These are phyloP conservation scores for Diplodia corticola DNA, from an alignment of 2,329 filamentous ascomycete species.

Conservation along the genomic window DNA sequence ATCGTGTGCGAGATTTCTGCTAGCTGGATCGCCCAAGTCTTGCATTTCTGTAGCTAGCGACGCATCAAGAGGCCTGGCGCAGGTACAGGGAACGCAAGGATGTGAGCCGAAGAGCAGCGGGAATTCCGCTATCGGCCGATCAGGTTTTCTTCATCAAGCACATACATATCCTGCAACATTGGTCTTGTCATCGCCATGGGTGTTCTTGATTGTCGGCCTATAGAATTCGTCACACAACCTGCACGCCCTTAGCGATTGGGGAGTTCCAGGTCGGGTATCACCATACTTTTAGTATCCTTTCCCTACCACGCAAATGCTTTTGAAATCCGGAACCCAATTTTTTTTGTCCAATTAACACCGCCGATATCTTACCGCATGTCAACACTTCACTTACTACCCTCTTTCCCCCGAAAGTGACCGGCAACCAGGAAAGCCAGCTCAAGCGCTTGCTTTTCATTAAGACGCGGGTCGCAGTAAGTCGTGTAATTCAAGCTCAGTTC, in stretches of 20 bases:
- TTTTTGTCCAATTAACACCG: too few relatives aligned
- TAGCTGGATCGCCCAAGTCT: not conserved
- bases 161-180: not conserved
- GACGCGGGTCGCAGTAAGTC: constrained; percentile 88
- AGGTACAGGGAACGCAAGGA: not conserved
- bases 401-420: constrained; percentile 66
- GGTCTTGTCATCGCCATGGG: not conserved
- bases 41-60: not conserved
- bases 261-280: not conserved
- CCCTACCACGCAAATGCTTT: not conserved
- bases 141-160: not conserved
- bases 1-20: not conserved
- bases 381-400: not conserved
- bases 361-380: too few relatives aligned
- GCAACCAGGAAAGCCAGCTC: constrained; percentile 94
- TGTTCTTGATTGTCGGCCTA: not conserved
- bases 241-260: not conserved
- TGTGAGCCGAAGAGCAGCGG: constrained; percentile 6
- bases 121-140: constrained; percentile 1
- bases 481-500: constrained; percentile 90
- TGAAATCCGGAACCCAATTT: constrained; percentile 22
- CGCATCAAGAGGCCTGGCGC: not conserved
- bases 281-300: not conserved
- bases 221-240: not conserved
- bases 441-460: constrained; percentile 97